Evolutionary conservation across 192 early-diverging fungal species (phyloP), one percentile per base, ranked within the genome.

Genomic region (Coemansia sp.): DNA sequence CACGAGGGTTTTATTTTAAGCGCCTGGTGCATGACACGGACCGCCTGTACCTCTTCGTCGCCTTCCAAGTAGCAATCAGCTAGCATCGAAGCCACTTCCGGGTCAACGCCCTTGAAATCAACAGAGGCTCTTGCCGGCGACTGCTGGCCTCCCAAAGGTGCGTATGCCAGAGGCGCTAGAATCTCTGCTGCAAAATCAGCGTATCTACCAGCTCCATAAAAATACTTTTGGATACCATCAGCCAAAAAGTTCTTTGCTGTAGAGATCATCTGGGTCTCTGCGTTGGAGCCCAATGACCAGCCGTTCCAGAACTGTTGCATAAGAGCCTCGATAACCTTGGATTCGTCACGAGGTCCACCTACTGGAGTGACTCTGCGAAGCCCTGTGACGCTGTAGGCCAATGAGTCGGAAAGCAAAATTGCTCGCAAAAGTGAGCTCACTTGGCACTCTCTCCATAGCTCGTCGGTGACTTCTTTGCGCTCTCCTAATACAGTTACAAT

Each of bases 201-300:
- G 66, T 84, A 89, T 36, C 97, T 85, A 65, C 93, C 92, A 22
- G 88, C 88, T 32, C 94, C 89, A 16, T 75, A 75, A 77, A 98
- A 99, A 66, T 97, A 98, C 70, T 91, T 89, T 84, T 94, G 84
- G 7, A 98, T 82, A 5, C 90, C 97, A 45, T 94, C 89, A 1
- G 89, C 89, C 57, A 99, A 71, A 67, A 94, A 91, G 74, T 99
- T 99, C 63, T 88, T 89, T 58, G 90, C 89, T 22, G 85, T 87
- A 11, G 95, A 95, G 6, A 96, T 93, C n/a, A 93, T 86, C 77
- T 99, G 97, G 42, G 97, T 91, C 67, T 97, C 94, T 8, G 95
- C 90, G 30, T 90, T 91, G 25, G 93, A 93, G 17, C 97, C 97
- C 25, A 99, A 82, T 66, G 91, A 90, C 94, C 95, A 97, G 84